Conservation (phyloP, 331 rosid genomes). For the Dryas integrifolia region DNA sequence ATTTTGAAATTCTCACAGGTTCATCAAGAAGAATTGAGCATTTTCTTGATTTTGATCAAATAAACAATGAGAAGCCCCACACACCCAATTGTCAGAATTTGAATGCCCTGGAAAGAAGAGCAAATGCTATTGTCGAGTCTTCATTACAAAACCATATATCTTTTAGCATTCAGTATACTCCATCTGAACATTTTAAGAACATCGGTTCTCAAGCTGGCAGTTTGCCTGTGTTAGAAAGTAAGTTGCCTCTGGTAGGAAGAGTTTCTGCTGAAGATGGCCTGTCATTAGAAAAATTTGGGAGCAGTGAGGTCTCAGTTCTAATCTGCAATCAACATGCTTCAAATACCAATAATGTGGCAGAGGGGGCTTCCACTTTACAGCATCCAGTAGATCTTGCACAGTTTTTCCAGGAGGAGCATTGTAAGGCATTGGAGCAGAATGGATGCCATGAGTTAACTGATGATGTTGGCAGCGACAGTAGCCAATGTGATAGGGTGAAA, state of each 20-base stretch:
- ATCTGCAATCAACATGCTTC: slow-evolving; percentile 29
- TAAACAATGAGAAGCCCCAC: slow-evolving; percentile 37
- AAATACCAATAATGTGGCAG: slow-evolving; percentile 20
- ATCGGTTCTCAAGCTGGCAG: slow-evolving; percentile 30
- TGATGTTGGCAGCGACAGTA: slow-evolving; percentile 51
- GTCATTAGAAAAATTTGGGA: slow-evolving; percentile 21
- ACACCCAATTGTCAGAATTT: slow-evolving; percentile 44
- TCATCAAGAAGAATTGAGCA: slow-evolving; percentile 87
- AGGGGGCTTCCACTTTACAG: slow-evolving; percentile 36
- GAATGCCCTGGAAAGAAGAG: slow-evolving; percentile 54
- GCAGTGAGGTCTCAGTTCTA: slow-evolving; percentile 25
- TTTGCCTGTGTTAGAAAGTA: slow-evolving; percentile 30
- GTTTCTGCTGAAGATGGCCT: slow-evolving; percentile 24
- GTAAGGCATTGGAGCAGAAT: slow-evolving; percentile 36
- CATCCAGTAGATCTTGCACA: slow-evolving; percentile 32
- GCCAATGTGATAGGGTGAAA: slow-evolving; percentile 44
- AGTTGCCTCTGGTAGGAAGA: slow-evolving; percentile 22
- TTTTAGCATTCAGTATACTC: slow-evolving; percentile 33
- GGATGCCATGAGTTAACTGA: slow-evolving; percentile 43
- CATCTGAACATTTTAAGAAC: slow-evolving; percentile 39
- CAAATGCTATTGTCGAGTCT: slow-evolving; percentile 32
- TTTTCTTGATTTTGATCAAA: slow-evolving; percentile 69
- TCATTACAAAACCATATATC: slow-evolving; percentile 32
- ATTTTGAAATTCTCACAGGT: slow-evolving; percentile 38
- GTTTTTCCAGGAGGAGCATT: slow-evolving; percentile 48